Evolutionary conservation across 73 alveolate species (phyloP), one percentile per base, ranked within the genome.

Genomic region (Paraurostyla sp.): DNA sequence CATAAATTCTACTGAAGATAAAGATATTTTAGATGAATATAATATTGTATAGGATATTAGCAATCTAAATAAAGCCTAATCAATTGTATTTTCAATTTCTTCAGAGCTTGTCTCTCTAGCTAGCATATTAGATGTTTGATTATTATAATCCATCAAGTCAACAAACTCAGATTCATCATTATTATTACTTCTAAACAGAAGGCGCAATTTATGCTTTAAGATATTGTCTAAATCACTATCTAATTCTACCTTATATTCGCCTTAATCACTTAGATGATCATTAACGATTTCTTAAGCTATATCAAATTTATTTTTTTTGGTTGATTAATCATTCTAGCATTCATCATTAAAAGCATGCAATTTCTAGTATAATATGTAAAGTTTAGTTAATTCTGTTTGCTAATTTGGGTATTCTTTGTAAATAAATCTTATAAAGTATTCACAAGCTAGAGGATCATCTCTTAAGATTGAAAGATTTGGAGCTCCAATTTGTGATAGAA

Each of bases 401-500:
- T 3, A 32, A 6, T 65, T 58, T 22, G 56, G 0, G 58, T 65
- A 65, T 38, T 65, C 60, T 11, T 3, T 1, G 42, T 65, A 56
- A 9, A 65, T 18, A 40, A 65, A 65, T 13, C 13, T 65, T 4
- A 16, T 16, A 58, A 65, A 65, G 36, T 38, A 65, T 38, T 38
- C n/a, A 1, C 33, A 65, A 7, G 58, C 58, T 11, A 32, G 38
- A 9, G 4, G 0, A 38, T 65, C 82, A 15, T 65, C 22, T 9
- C 6, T 65, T 2, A 65, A 4, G 40, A 65, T 38, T 29, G 56
- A 36, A 23, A 65, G 7, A 22, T 65, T 65, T 16, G 25, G 16
- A 6, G 82, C 43, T 7, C 82, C 82, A 7, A 65, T 3, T 40
- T 36, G 58, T 15, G 82, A 65, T n/a, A 65, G 56, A 56, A 18